These are phyloP conservation scores for Alloteropsis semialata DNA, from an alignment of 176 grass and related monocot genomes.

Conservation along the genomic window DNA sequence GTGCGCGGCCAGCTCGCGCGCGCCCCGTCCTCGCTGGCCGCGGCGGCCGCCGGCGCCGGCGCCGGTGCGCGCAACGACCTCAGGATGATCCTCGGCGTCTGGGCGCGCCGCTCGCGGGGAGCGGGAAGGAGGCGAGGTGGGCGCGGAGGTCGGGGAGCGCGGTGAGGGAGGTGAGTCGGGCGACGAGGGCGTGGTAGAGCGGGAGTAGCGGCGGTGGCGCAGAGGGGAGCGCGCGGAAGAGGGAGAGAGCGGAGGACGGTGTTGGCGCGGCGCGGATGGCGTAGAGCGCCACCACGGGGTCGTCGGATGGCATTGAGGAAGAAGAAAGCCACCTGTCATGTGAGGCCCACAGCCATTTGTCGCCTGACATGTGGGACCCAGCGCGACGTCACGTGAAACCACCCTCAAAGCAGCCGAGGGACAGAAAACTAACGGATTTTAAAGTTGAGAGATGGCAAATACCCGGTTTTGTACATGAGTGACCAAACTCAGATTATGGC, in stretches of 20 bases:
- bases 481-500: no score
- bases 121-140: constrained; percentile 42
- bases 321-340: no score
- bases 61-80: constrained; percentile 50
- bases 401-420: no score
- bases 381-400: no score
- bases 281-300: constrained; percentile 45
- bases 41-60: constrained; percentile 6
- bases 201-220: constrained; percentile 36
- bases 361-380: no score
- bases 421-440: no score
- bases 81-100: constrained; percentile 66
- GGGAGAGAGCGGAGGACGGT: constrained; percentile 21
- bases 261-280: constrained; percentile 41
- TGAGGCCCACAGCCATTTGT: no score
- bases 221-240: constrained; percentile 27
- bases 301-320: no score
- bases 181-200: constrained; percentile 41
- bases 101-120: constrained; percentile 62
- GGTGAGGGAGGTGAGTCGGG: constrained; percentile 38
- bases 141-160: constrained; percentile 35
- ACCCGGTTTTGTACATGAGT: no score
- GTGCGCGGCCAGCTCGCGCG: constrained; percentile 49
- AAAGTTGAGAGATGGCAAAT: no score
- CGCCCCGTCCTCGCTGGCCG: constrained; percentile 24